These are phyloP conservation scores for Anacardium occidentale DNA, from an alignment of 345 rosid species.

Conservation along the genomic window DNA sequence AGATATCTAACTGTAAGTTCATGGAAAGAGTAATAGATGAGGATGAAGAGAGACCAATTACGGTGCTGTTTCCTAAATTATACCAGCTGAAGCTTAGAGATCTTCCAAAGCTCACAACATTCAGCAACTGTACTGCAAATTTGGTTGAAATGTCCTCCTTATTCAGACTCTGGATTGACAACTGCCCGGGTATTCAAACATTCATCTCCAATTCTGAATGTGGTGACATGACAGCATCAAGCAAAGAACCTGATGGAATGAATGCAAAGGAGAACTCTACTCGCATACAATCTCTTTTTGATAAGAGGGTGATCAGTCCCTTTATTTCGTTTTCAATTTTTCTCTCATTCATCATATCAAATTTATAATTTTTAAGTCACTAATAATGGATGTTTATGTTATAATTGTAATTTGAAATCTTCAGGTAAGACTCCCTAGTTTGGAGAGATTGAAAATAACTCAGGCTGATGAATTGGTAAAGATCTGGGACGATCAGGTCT, in stretches of 20 bases:
- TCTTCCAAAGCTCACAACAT: too few relatives aligned
- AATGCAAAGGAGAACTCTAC: background rate
- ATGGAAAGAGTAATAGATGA: too few relatives aligned
- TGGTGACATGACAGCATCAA: background rate
- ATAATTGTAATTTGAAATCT: background rate
- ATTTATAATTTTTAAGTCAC: background rate
- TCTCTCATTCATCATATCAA: background rate
- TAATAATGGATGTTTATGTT: background rate
- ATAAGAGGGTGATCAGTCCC: background rate
- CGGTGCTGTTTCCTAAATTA: too few relatives aligned
- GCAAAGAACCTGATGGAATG: background rate
- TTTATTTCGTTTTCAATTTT: background rate
- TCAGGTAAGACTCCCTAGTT: conserved; percentile 1
- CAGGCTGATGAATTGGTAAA: background rate
- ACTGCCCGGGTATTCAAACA: too few relatives aligned
- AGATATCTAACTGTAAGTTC: too few relatives aligned
- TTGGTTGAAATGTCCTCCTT: too few relatives aligned
- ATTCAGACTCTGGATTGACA: too few relatives aligned
- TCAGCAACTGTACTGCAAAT: too few relatives aligned
- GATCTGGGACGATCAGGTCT: background rate
- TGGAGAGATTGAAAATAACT: background rate
- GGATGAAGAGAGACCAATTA: too few relatives aligned
- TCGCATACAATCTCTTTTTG: background rate
- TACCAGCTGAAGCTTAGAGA: too few relatives aligned
- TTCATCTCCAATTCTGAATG: background rate